A percentile compares a stretch with the other conserved stretches of the same genome.
Conservation (phyloP, 495 filamentous ascomycete species). For the Penicillium atrosanguineum region DNA sequence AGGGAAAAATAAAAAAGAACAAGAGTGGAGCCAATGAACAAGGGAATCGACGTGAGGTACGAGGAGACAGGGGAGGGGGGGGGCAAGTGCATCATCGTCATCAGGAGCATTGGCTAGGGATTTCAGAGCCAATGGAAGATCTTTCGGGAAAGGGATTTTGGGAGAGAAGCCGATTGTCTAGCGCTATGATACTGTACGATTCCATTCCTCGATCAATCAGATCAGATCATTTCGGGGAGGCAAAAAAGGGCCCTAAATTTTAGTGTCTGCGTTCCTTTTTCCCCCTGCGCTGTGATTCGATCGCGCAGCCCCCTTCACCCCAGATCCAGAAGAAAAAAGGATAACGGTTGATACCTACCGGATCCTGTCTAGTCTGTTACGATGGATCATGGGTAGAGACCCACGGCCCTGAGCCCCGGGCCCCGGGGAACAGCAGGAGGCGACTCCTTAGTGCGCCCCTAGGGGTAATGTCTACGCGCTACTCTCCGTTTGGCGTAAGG, state of each 20-base stretch:
- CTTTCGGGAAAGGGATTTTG: constrained; percentile 12
- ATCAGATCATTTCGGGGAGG: constrained; percentile 15
- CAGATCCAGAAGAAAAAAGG: constrained; percentile 15
- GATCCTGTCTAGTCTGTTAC: constrained; percentile 16
- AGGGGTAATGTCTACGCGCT: constrained; percentile 24
- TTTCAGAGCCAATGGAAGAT: constrained; percentile 8
- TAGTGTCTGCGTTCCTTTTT: background rate
- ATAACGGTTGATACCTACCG: constrained; percentile 12
- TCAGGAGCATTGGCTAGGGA: background rate
- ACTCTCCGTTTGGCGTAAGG: constrained; percentile 33
- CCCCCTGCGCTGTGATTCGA: constrained; percentile 14
- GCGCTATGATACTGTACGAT: constrained; percentile 3
- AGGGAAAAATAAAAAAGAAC: background rate
- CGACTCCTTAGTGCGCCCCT: constrained; percentile 19
- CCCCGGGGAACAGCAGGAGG: constrained; percentile 40
- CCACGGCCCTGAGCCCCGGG: constrained; percentile 36
- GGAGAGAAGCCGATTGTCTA: constrained; percentile 19
- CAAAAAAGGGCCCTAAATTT: constrained; percentile 1
- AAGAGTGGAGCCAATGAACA: constrained; percentile 30
- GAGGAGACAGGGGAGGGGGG: background rate
- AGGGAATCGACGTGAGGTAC: constrained; percentile 11
- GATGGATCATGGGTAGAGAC: constrained; percentile 30
- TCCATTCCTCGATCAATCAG: constrained; percentile 18
- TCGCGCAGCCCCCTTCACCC: constrained; percentile 9
- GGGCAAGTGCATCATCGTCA: constrained; percentile 9